A percentile compares a stretch with the other conserved stretches of the same genome.
phyloP scores from a whole-genome alignment of 176 grass and related monocot genomes.

The Chrysopogon serrulatus region DNA sequence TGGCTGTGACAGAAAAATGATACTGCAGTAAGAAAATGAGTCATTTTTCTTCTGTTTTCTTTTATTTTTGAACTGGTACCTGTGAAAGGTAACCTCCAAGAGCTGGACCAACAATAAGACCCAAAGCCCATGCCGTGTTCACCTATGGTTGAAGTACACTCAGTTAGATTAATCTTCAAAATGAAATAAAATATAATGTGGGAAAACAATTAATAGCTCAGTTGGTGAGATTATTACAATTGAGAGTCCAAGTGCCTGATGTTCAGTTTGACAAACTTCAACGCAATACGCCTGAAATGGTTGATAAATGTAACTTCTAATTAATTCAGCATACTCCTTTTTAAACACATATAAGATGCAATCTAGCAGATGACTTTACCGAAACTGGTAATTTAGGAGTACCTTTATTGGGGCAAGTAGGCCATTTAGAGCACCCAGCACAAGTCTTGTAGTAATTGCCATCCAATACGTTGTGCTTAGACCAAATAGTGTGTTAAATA shows the following conservation, averaged over 20 bases:
- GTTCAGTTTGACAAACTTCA: conserved; percentile 42
- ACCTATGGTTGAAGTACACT: conserved; percentile 22
- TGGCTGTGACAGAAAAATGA: conserved; percentile 33
- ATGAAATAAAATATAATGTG: not conserved
- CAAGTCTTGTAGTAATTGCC: conserved; percentile 44
- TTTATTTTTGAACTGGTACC: conserved; percentile 32
- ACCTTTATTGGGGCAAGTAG: conserved; percentile 53
- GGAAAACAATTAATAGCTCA: not conserved
- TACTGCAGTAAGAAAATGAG: not conserved
- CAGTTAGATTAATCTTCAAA: not conserved
- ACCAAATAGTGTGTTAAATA: conserved; percentile 52
- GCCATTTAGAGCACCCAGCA: conserved; percentile 52
- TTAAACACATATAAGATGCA: not conserved
- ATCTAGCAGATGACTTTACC: not conserved
- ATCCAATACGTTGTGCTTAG: conserved; percentile 57
- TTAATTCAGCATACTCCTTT: not conserved
- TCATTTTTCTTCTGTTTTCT: not conserved
- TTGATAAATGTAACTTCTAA: not conserved
- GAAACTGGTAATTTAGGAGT: not conserved
- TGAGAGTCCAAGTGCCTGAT: conserved; percentile 47
- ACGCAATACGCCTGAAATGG: conserved; percentile 35
- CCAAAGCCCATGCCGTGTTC: conserved; percentile 58
- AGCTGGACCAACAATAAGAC: conserved; percentile 73
- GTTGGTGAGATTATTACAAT: conserved; percentile 32
- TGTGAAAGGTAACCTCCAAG: conserved; percentile 82